Base-by-base conservation (phyloP, 306 rosid genomes). In the Acmispon strigosus region DNA sequence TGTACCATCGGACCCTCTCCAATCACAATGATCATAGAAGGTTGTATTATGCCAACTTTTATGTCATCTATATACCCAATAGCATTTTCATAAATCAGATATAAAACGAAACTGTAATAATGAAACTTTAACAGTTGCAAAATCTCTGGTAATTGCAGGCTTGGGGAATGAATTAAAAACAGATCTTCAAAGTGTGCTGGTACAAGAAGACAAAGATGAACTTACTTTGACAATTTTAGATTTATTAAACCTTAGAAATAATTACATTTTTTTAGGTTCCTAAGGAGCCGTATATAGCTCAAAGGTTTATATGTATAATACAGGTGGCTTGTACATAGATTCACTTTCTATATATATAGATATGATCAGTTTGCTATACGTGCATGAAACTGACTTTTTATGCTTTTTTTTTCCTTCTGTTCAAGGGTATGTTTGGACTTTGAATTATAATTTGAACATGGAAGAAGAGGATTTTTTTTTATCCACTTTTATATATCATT, bases 91-190 rank as follows among this genome's bases (percentile, higher is more conserved):
- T 32, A 13, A 42, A 50, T 56, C 43, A 16, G 20, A 39, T 41
- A 52, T 29, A 32, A 50, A 50, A 51, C 37, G 22, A 63, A 61
- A 37, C 20, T 72, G 13, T 44, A 76, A 51, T 20, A 12, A 8
- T 55, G 43, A 55, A 56, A 39, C 39, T 63, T 32, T 50, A 24
- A 74, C 18, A 66, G 39, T 43, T 47, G 8, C 53, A 54, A 27
- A 58, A 27, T 47, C 15, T 79, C 13, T 65, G 67, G 36, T 77
- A 57, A 64, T 73, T 85, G 88, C 96, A 91, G 97, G 92, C 91
- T 50, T 87, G 97, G 97, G 85, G 79, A 79, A 67, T 89, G 57
- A 84, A 72, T 83, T 91, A 73, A 75, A 78, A 69, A 66, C 74
- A 61, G 82, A 69, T 36, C 50, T 34, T 34, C 56, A 27, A 32